Evolutionary conservation across 176 grass and related monocot species (phyloP).

Genomic region (sorghum (Sorghum bicolor)): DNA sequence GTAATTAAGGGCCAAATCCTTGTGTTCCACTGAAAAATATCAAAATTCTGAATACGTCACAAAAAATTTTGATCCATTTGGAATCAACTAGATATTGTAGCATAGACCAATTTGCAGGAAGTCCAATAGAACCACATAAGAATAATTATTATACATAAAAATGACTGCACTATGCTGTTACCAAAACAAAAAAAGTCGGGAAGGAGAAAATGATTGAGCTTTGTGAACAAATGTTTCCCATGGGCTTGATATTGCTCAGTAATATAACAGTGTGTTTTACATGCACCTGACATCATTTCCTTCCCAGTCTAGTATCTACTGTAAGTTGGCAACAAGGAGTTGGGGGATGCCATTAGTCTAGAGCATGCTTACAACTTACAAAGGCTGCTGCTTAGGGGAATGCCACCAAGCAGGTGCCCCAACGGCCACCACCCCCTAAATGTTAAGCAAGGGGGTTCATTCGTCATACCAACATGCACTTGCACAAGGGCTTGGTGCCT

Average conservation of each 20-base stretch:
- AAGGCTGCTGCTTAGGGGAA: background rate
- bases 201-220: background rate
- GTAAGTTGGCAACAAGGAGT: background rate
- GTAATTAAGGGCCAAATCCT: background rate
- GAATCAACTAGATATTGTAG: background rate
- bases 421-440: background rate
- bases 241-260: background rate
- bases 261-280: background rate
- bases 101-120: background rate
- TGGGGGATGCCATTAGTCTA: background rate
- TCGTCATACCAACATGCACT: background rate
- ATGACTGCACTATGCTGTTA: background rate
- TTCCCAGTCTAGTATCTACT: background rate
- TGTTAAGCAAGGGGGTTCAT: background rate
- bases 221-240: background rate
- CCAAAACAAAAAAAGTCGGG: background rate
- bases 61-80: background rate
- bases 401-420: background rate
- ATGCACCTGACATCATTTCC: background rate
- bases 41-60: background rate
- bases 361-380: background rate
- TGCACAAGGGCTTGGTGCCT: background rate
- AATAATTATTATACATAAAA: background rate
- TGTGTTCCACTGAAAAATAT: background rate
- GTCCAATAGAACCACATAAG: background rate